Evolutionary conservation across 106 monocot genomes (phyloP).

Genomic region (Dioscorea dumetorum): DNA sequence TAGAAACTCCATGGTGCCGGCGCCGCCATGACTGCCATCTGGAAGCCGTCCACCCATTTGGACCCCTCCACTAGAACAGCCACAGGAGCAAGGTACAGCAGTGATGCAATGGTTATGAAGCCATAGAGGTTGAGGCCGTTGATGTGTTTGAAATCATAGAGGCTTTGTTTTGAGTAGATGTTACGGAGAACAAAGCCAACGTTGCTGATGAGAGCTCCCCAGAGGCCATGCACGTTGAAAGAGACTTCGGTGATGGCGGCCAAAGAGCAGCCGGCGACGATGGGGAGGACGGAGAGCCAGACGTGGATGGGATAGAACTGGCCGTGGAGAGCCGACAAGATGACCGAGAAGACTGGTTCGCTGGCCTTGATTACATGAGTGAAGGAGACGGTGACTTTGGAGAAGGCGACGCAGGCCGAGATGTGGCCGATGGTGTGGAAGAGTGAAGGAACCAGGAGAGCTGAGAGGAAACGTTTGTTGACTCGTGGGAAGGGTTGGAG

Average conservation of each 20-base stretch:
- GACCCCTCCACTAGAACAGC: constrained; percentile 53
- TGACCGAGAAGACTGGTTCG: constrained; percentile 59
- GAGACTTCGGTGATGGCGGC: constrained; percentile 40
- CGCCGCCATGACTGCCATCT: constrained; percentile 9
- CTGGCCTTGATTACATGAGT: constrained; percentile 61
- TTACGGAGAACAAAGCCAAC: constrained; percentile 55
- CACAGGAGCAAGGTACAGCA: constrained; percentile 42
- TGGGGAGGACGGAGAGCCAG: constrained; percentile 35
- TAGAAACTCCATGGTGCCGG: constrained; percentile 26
- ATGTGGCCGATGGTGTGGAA: constrained; percentile 69
- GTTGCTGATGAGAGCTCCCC: constrained; percentile 54
- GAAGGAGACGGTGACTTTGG: constrained; percentile 60
- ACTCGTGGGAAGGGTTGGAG: constrained; percentile 34
- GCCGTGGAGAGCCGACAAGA: constrained; percentile 35
- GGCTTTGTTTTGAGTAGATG: constrained; percentile 54
- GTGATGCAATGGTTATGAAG: constrained; percentile 40
- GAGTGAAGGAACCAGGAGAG: constrained; percentile 44
- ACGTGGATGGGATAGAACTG: constrained; percentile 35
- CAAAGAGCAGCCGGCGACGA: constrained; percentile 30
- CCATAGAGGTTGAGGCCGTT: constrained; percentile 58
- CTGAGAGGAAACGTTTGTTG: constrained; percentile 27
- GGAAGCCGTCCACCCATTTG: constrained; percentile 34
- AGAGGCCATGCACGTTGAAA: constrained; percentile 39
- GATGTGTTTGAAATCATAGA: constrained; percentile 33
- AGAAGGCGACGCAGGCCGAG: constrained; percentile 54